Evolutionary conservation across 257 asterid genomes (phyloP).

Genomic region (Ligustrum vulgare): DNA sequence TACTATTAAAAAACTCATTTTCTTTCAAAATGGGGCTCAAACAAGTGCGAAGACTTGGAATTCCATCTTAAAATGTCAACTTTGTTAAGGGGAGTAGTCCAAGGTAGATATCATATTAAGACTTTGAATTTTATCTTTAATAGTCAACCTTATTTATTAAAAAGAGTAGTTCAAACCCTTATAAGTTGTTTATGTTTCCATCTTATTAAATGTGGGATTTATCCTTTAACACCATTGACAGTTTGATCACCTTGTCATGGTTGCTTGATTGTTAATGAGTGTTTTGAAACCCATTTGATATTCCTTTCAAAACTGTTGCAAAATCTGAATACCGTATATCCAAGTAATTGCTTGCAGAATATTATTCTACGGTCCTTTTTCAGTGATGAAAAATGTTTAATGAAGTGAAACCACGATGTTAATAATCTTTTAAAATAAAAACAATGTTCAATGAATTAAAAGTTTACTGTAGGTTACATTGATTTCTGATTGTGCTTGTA

Average conservation of each 20-base stretch:
- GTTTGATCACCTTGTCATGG: background rate
- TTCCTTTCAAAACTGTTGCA: background rate
- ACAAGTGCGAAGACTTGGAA: no score
- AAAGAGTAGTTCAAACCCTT: no score
- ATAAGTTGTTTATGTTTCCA: no score
- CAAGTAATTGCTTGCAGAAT: background rate
- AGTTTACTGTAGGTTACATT: background rate
- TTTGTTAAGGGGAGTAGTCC: no score
- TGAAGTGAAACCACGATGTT: background rate
- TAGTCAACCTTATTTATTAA: no score
- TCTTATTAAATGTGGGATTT: no score
- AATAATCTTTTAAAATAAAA: background rate
- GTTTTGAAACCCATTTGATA: background rate
- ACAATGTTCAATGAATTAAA: background rate
- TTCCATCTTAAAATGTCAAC: no score
- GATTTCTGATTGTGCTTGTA: background rate
- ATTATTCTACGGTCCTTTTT: background rate
- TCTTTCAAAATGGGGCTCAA: no score
- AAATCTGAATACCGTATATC: no score
- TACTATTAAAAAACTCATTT: no score
- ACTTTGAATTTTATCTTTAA: no score
- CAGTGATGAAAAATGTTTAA: background rate
- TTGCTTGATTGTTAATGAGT: background rate
- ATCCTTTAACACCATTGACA: background rate
- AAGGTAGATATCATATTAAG: no score